Conservation (phyloP, 768 basidiomycete genomes). For the Megacollybia marginata region DNA sequence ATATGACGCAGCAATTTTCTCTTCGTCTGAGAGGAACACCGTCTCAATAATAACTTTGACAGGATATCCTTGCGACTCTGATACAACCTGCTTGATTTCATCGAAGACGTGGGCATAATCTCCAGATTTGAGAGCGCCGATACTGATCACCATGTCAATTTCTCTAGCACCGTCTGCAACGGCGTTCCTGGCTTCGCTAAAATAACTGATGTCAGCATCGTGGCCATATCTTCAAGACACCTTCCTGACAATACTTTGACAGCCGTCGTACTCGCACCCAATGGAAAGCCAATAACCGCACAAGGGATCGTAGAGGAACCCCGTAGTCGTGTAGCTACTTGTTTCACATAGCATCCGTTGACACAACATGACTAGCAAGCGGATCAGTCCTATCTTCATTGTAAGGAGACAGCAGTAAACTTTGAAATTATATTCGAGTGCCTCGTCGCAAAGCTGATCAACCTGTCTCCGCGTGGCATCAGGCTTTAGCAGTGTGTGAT, state of each 20-base stretch:
- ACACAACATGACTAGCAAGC: constrained; percentile 41
- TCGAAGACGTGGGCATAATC: constrained; percentile 27
- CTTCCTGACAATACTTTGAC: constrained; percentile 36
- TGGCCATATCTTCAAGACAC: neutral
- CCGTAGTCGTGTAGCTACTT: constrained; percentile 30
- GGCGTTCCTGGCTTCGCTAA: constrained; percentile 39
- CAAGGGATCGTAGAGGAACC: constrained; percentile 33
- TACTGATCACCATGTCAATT: constrained; percentile 45
- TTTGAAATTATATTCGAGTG: constrained; percentile 41
- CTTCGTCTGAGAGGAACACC: constrained; percentile 32
- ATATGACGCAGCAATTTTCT: constrained; percentile 39
- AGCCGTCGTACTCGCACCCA: constrained; percentile 36
- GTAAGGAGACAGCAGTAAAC: constrained; percentile 13
- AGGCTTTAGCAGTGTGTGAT: constrained; percentile 44
- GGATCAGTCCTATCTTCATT: neutral
- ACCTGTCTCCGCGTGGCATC: constrained; percentile 39
- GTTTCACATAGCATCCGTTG: constrained; percentile 36
- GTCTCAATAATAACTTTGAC: constrained; percentile 52
- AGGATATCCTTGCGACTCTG: constrained; percentile 20
- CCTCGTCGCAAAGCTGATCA: constrained; percentile 40
- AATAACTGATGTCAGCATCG: neutral
- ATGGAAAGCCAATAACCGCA: constrained; percentile 44
- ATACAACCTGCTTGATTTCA: constrained; percentile 33
- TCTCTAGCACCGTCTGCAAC: constrained; percentile 39
- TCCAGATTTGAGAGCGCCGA: constrained; percentile 35